A percentile compares a stretch with the other conserved stretches of the same genome.
Conservation (phyloP, 306 rosid genomes). For the Coriaria nepalensis region DNA sequence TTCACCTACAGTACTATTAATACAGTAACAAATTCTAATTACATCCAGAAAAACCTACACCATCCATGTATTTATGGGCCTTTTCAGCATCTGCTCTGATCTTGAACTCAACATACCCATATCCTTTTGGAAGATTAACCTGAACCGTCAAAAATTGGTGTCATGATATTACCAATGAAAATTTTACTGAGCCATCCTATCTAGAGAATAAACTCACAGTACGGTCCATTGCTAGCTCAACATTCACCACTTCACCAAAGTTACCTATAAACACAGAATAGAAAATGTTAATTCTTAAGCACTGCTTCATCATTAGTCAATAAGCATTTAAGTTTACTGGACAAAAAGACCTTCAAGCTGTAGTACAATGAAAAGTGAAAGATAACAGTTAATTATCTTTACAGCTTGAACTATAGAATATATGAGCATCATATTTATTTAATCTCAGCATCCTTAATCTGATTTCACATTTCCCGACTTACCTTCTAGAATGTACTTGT, state of each 20-base stretch:
- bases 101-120: constrained; percentile 89
- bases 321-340: too few relatives aligned
- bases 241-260: constrained; percentile 82
- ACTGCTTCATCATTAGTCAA: not conserved
- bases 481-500: not conserved
- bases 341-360: too few relatives aligned
- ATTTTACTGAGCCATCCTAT: not conserved
- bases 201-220: constrained; percentile 41
- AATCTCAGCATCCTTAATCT: too few relatives aligned
- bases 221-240: constrained; percentile 90
- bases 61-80: constrained; percentile 76
- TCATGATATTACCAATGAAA: constrained; percentile 2
- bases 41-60: constrained; percentile 46
- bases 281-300: constrained; percentile 6
- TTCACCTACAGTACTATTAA: not conserved
- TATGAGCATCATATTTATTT: too few relatives aligned
- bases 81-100: constrained; percentile 82
- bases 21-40: constrained; percentile 5
- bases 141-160: constrained; percentile 12
- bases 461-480: too few relatives aligned
- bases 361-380: too few relatives aligned
- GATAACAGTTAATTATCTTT: too few relatives aligned
- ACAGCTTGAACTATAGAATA: too few relatives aligned
- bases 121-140: constrained; percentile 97
- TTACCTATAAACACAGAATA: constrained; percentile 37